A percentile compares a stretch with the other conserved stretches of the same genome.
These are phyloP conservation scores for Gorgonomyces haynaldii DNA, from an alignment of 192 early-diverging fungal genomes.

Conservation along the genomic window DNA sequence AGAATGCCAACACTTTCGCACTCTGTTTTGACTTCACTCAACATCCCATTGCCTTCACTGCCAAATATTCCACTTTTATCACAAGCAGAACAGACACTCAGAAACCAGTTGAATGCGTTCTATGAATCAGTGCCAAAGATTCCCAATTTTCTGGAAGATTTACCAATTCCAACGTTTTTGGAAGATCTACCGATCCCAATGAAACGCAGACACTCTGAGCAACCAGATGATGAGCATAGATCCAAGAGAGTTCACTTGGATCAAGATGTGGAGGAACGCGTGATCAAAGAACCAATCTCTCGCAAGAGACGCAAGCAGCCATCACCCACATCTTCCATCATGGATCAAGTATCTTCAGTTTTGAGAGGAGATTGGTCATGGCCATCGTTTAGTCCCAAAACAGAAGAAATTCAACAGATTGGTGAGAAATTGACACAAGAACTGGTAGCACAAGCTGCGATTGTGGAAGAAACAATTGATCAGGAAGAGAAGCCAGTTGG, in stretches of 20 bases:
- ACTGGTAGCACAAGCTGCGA: conserved; percentile 14
- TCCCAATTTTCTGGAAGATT: no score
- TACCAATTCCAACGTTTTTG: no score
- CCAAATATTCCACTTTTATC: conserved; percentile 7
- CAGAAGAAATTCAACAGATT: conserved; percentile 9
- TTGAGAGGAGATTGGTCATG: neutral
- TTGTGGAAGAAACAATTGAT: conserved; percentile 1
- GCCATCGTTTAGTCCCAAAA: neutral
- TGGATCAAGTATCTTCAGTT: neutral
- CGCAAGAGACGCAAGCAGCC: no score
- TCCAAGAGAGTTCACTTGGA: no score
- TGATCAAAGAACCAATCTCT: no score
- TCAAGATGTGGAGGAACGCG: no score
- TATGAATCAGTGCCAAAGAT: no score
- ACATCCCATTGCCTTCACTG: conserved; percentile 3
- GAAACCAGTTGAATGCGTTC: neutral
- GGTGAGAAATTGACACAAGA: conserved; percentile 18
- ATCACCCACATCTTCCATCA: no score
- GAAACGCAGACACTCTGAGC: no score
- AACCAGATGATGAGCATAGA: no score
- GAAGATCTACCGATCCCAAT: no score
- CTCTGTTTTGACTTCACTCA: conserved; percentile 1
- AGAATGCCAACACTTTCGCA: conserved; percentile 1
- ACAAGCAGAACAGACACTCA: neutral
- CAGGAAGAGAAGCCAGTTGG: conserved; percentile 9